Percentiles rank a stretch among this genome's conserved stretches.
Conservation (phyloP, 192 early-diverging fungal genomes). For the Rhizoclosmatium globosum region DNA sequence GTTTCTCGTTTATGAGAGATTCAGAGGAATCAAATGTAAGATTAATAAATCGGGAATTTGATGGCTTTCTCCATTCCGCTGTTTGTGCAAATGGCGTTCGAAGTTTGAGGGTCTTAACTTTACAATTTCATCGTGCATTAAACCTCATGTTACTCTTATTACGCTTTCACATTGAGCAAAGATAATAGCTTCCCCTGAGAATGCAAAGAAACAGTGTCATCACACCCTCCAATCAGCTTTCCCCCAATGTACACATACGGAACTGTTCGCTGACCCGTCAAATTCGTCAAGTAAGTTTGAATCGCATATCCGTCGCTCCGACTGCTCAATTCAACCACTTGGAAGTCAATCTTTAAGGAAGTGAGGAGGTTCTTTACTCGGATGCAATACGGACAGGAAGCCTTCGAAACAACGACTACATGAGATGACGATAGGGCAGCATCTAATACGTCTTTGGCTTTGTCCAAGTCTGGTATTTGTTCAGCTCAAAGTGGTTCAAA, state of each 20-base stretch:
- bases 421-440: slow-evolving; percentile 62
- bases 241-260: slow-evolving; percentile 55
- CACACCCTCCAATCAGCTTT: slow-evolving; percentile 52
- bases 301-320: slow-evolving; percentile 47
- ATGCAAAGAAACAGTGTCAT: slow-evolving; percentile 44
- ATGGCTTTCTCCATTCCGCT: too few species aligned
- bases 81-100: too few species aligned
- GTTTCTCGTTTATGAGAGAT: too few species aligned
- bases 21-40: too few species aligned
- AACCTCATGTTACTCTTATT: too few species aligned
- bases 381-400: slow-evolving; percentile 56
- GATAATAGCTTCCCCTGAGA: slow-evolving; percentile 32
- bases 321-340: slow-evolving; percentile 40
- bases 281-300: slow-evolving; percentile 47
- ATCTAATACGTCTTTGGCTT: background rate
- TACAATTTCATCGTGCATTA: too few species aligned
- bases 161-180: slow-evolving; percentile 8
- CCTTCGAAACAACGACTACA: slow-evolving; percentile 68
- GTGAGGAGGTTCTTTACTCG: slow-evolving; percentile 52
- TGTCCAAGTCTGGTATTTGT: background rate
- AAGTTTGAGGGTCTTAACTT: too few species aligned
- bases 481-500: background rate
- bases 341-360: slow-evolving; percentile 35
- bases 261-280: slow-evolving; percentile 54
- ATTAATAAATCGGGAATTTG: too few species aligned